These are phyloP conservation scores for Prunus fruticosa DNA, from an alignment of 306 rosid genomes.

Conservation along the genomic window DNA sequence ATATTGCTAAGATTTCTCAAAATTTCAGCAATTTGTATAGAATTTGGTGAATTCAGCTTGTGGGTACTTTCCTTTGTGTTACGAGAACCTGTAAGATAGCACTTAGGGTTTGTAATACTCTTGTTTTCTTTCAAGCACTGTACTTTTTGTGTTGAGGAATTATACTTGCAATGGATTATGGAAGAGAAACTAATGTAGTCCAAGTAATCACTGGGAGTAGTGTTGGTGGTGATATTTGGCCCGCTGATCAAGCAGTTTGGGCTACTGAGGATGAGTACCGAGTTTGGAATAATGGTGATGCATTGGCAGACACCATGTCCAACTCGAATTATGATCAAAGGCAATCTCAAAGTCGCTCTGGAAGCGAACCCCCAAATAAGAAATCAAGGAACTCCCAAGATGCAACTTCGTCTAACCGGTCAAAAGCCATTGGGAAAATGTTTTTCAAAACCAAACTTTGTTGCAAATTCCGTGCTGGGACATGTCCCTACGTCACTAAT, in stretches of 20 bases:
- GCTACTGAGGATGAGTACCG: constrained; percentile 95
- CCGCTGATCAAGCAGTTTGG: constrained; percentile 76
- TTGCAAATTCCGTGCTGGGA: constrained; percentile 91
- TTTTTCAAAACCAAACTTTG: constrained; percentile 97
- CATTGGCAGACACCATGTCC: constrained; percentile 51
- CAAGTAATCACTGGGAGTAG: constrained; percentile 67
- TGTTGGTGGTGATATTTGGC: constrained; percentile 64
- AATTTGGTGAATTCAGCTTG: constrained; percentile 12
- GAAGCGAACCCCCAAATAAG: constrained; percentile 84
- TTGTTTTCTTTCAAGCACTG: neutral
- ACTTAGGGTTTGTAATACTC: constrained; percentile 32
- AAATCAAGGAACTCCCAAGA: constrained; percentile 77
- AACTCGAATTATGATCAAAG: constrained; percentile 72
- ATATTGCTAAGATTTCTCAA: neutral
- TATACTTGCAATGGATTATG: constrained; percentile 54
- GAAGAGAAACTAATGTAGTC: constrained; percentile 64
- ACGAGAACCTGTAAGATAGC: neutral
- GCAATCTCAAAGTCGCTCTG: constrained; percentile 63
- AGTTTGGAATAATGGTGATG: constrained; percentile 62
- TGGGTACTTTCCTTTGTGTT: constrained; percentile 16
- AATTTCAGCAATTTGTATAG: neutral
- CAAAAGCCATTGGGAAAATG: constrained; percentile 94
- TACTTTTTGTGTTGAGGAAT: neutral
- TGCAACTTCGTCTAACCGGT: constrained; percentile 51
- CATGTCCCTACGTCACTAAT: constrained; percentile 83